Conservation (phyloP, 139 green algal species). For the Asterochloris sp. region DNA sequence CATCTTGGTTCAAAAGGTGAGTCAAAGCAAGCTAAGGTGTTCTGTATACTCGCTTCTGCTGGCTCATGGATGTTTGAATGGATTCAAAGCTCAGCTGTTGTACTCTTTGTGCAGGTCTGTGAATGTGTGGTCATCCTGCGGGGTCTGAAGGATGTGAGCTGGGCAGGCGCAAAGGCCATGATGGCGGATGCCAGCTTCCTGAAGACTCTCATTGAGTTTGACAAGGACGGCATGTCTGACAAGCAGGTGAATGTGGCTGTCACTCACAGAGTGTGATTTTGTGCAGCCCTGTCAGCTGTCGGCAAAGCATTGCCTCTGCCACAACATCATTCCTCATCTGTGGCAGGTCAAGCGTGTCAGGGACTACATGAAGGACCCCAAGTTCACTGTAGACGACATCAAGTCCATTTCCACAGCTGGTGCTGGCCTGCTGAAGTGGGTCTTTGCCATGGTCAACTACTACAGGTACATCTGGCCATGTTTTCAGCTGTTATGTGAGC, state of each 20-base stretch:
- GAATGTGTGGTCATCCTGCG: slow-evolving; percentile 87
- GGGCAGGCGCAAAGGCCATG: slow-evolving; percentile 84
- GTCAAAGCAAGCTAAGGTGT: neutral
- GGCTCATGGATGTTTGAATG: neutral
- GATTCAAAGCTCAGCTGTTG: too few species aligned
- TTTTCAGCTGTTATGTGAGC: too few species aligned
- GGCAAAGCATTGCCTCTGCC: too few species aligned
- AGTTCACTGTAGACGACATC: slow-evolving; percentile 73
- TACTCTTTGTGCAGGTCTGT: slow-evolving; percentile 55
- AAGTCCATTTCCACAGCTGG: slow-evolving; percentile 59
- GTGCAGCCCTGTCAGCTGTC: too few species aligned
- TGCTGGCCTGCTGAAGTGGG: slow-evolving; percentile 79
- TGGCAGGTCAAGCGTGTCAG: slow-evolving; percentile 70
- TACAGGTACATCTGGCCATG: slow-evolving; percentile 18
- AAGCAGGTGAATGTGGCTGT: slow-evolving; percentile 42
- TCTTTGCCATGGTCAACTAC: slow-evolving; percentile 89
- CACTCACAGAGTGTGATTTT: too few species aligned
- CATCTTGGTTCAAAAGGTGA: slow-evolving; percentile 75
- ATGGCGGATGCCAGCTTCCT: slow-evolving; percentile 85
- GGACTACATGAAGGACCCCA: slow-evolving; percentile 81
- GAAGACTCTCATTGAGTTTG: slow-evolving; percentile 75
- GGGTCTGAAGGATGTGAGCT: slow-evolving; percentile 81
- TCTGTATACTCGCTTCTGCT: neutral
- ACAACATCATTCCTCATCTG: neutral
- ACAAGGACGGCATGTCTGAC: slow-evolving; percentile 79